A percentile compares a stretch with the other conserved stretches of the same genome.
phyloP scores from a whole-genome alignment of 2,329 filamentous ascomycete species.

The Botrytis cinerea region DNA sequence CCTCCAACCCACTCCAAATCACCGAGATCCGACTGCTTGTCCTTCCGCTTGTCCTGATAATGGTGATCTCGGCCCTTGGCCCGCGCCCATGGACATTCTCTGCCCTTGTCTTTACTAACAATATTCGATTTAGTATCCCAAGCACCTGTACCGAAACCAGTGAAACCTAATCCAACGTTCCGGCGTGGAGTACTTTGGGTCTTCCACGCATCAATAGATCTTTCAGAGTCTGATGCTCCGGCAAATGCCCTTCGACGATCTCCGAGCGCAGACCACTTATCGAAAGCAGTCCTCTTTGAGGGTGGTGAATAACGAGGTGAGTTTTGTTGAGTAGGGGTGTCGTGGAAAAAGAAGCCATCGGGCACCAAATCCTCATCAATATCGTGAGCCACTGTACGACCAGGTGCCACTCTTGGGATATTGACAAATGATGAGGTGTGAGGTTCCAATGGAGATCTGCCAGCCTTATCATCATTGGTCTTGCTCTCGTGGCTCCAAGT shows the following conservation, averaged over 20 bases:
- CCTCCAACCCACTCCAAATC: slow-evolving; percentile 94
- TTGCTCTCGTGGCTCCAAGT: slow-evolving; percentile 70
- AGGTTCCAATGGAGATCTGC: slow-evolving; percentile 55
- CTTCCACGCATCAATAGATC: slow-evolving; percentile 51
- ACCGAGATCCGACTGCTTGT: slow-evolving; percentile 59
- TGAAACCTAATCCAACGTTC: slow-evolving; percentile 50
- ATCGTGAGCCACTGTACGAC: slow-evolving; percentile 47
- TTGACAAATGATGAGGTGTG: slow-evolving; percentile 55
- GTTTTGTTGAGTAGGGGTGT: slow-evolving; percentile 47
- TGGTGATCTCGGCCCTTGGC: slow-evolving; percentile 50
- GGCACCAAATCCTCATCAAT: slow-evolving; percentile 66
- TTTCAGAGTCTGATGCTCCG: slow-evolving; percentile 52
- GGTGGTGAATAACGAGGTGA: slow-evolving; percentile 62
- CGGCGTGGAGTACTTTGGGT: slow-evolving; percentile 44
- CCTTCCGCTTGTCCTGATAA: slow-evolving; percentile 45
- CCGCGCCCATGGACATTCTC: slow-evolving; percentile 53
- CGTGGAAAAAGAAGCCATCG: slow-evolving; percentile 74
- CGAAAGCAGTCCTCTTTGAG: slow-evolving; percentile 62
- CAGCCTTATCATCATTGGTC: slow-evolving; percentile 50
- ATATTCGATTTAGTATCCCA: slow-evolving; percentile 41
- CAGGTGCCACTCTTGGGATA: slow-evolving; percentile 45
- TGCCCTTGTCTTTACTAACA: slow-evolving; percentile 44
- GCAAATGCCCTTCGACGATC: slow-evolving; percentile 73
- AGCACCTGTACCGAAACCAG: slow-evolving; percentile 47
- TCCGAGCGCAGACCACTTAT: slow-evolving; percentile 90